Conservation (phyloP, 371 early-diverging fungal species). For the Mucor saturninus region DNA sequence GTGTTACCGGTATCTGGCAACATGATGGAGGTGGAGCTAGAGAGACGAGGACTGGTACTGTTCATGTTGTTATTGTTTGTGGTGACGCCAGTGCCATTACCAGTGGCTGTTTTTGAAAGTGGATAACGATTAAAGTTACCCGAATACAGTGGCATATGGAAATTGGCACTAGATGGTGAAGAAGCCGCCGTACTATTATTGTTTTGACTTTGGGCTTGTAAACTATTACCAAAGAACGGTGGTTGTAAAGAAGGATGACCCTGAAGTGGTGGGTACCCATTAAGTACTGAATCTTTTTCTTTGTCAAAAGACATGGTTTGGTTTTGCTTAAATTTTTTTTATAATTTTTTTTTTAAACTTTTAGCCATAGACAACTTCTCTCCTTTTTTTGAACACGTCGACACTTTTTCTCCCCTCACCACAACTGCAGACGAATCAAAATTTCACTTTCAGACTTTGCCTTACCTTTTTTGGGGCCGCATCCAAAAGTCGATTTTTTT, state of each 20-base stretch:
- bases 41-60: not conserved
- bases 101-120: not conserved
- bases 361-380: not conserved
- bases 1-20: conserved; percentile 14
- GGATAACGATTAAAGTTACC: conserved; percentile 3
- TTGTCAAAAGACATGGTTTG: conserved; percentile 13
- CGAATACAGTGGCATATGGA: conserved; percentile 8
- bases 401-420: not conserved
- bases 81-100: not conserved
- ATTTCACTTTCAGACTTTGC: not conserved
- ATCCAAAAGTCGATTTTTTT: too few relatives aligned
- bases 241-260: conserved; percentile 1
- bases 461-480: not conserved
- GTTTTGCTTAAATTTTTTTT: conserved; percentile 6
- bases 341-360: not conserved
- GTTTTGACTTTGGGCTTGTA: not conserved
- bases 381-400: not conserved
- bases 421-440: not conserved
- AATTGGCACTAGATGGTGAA: conserved; percentile 4
- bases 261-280: conserved; percentile 2
- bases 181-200: not conserved
- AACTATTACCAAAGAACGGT: conserved; percentile 1
- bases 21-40: conserved; percentile 1
- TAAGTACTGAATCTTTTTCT: conserved; percentile 11
- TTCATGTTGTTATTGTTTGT: conserved; percentile 4